phyloP scores from a whole-genome alignment of 2,329 filamentous ascomycete species.

The Pseudopithomyces maydicus region DNA sequence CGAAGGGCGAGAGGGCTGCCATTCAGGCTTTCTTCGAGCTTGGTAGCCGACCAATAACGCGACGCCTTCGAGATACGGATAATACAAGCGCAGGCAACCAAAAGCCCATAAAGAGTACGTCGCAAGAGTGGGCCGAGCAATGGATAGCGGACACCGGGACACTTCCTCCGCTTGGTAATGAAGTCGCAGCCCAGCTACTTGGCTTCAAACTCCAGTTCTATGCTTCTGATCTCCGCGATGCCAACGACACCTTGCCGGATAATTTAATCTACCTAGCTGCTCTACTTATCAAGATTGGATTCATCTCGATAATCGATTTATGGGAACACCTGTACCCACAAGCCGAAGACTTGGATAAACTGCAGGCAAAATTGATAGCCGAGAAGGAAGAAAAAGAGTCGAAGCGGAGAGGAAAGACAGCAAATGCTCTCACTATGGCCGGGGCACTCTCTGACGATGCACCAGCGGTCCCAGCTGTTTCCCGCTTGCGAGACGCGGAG shows the following conservation, averaged over 20 bases:
- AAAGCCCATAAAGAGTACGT: conserved; percentile 42
- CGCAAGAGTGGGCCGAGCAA: conserved; percentile 49
- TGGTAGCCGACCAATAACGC: conserved; percentile 69
- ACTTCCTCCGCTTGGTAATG: conserved; percentile 82
- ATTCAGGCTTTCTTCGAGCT: conserved; percentile 89
- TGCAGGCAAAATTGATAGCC: conserved; percentile 62
- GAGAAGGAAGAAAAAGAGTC: conserved; percentile 79
- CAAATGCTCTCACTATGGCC: conserved; percentile 86
- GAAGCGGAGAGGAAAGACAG: conserved; percentile 67
- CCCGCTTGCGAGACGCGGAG: conserved; percentile 59
- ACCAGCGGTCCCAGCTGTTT: conserved; percentile 51
- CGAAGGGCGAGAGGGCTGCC: conserved; percentile 60
- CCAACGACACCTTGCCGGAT: conserved; percentile 79
- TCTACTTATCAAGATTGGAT: conserved; percentile 93
- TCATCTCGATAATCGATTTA: conserved; percentile 88
- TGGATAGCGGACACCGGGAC: conserved; percentile 86
- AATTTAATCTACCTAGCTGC: conserved; percentile 93
- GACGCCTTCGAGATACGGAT: conserved; percentile 34
- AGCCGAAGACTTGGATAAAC: conserved; percentile 81
- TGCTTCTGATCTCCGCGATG: conserved; percentile 75
- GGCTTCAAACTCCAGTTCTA: conserved; percentile 98
- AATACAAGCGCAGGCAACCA: conserved; percentile 28
- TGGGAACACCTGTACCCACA: conserved; percentile 89
- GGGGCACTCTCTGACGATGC: conserved; percentile 87
- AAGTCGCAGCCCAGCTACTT: conserved; percentile 89